phyloP scores from a whole-genome alignment of 495 filamentous ascomycete genomes.

The Clavariopsis aquatica region DNA sequence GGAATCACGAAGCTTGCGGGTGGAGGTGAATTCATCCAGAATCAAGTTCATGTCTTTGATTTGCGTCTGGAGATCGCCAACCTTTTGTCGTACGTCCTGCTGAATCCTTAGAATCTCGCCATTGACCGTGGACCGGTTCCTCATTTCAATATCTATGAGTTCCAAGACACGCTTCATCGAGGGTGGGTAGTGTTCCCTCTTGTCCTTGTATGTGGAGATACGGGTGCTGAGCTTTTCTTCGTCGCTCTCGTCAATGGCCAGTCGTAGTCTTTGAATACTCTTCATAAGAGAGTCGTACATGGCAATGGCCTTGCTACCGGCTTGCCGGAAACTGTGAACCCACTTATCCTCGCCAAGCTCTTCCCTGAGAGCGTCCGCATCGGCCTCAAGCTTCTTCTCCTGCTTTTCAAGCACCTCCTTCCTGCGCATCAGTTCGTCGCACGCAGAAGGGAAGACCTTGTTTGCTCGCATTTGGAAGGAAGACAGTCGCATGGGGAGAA shows the following conservation, averaged over 20 bases:
- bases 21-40: conserved; percentile 72
- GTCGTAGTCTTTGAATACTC: conserved; percentile 77
- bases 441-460: conserved; percentile 78
- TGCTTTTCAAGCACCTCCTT: conserved; percentile 68
- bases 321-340: conserved; percentile 91
- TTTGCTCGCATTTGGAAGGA: conserved; percentile 79
- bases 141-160: conserved; percentile 90
- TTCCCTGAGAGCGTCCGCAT: conserved; percentile 81
- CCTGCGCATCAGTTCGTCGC: conserved; percentile 78
- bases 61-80: conserved; percentile 71
- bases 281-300: conserved; percentile 92
- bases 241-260: conserved; percentile 71
- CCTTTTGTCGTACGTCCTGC: conserved; percentile 75
- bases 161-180: conserved; percentile 86
- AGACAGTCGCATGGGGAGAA: conserved; percentile 91
- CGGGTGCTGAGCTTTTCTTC: conserved; percentile 74
- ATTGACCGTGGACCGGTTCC: conserved; percentile 88
- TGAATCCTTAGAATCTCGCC: conserved; percentile 87
- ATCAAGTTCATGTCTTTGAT: conserved; percentile 73
- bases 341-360: conserved; percentile 94
- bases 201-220: conserved; percentile 91
- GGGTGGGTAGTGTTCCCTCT: conserved; percentile 92
- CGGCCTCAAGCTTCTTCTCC: conserved; percentile 79
- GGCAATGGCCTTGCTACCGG: conserved; percentile 87
- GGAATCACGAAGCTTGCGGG: conserved; percentile 84